phyloP scores from a whole-genome alignment of 345 rosid species.

The Physaria fendleri region DNA sequence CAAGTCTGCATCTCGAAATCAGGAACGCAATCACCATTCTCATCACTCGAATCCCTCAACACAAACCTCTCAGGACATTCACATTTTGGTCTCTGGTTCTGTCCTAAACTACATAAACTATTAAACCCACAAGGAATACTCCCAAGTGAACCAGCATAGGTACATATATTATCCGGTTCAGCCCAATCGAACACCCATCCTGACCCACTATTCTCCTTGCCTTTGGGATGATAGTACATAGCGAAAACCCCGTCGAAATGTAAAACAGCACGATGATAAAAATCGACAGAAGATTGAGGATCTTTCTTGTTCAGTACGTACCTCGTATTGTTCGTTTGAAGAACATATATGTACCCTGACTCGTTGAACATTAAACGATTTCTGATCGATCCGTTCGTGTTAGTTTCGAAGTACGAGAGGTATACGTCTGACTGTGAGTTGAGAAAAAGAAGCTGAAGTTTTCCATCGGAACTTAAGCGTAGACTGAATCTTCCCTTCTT shows the following conservation, averaged over 20 bases:
- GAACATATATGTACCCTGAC: conserved; percentile 40
- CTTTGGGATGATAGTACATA: conserved; percentile 46
- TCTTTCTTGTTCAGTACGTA: not conserved
- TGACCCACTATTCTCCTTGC: not conserved
- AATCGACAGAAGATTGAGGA: conserved; percentile 7
- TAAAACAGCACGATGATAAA: conserved; percentile 39
- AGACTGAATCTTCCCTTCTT: conserved; percentile 7
- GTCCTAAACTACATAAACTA: conserved; percentile 37
- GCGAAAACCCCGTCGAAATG: conserved; percentile 59
- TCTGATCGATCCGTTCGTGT: not conserved
- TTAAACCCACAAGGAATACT: conserved; percentile 56
- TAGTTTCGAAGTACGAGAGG: conserved; percentile 29
- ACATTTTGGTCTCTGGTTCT: conserved; percentile 38
- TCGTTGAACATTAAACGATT: conserved; percentile 36
- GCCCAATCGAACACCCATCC: conserved; percentile 38
- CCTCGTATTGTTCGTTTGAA: conserved; percentile 19
- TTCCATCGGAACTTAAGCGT: not conserved
- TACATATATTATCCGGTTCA: no score
- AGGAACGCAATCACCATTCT: conserved; percentile 34
- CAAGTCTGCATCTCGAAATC: conserved; percentile 37
- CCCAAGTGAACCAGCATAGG: no score
- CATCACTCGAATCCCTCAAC: conserved; percentile 32
- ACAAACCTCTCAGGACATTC: conserved; percentile 40
- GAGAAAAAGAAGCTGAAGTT: not conserved
- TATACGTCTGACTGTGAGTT: conserved; percentile 12